Evolutionary conservation across 345 rosid genomes (phyloP).

Genomic region (Brassica carinata): DNA sequence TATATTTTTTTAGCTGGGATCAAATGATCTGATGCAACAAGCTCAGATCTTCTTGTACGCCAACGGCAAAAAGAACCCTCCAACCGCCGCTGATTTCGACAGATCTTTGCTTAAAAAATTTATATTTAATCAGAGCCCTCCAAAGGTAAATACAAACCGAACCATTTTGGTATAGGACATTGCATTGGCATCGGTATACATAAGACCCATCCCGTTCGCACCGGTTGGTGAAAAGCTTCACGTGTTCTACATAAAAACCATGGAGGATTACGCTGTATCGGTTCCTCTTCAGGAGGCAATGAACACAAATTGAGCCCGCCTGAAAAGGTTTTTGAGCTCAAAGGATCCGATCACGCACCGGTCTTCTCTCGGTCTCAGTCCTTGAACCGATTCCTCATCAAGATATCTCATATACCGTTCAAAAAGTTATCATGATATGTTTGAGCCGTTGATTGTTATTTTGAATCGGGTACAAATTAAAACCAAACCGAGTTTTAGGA

Average conservation of each 20-base stretch:
- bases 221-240: too few relatives aligned
- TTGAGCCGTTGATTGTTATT: not conserved
- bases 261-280: constrained; percentile 52
- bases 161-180: constrained; percentile 58
- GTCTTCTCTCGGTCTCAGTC: constrained; percentile 76
- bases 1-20: constrained; percentile 43
- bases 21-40: constrained; percentile 72
- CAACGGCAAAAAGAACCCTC: constrained; percentile 75
- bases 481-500: too few relatives aligned
- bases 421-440: constrained; percentile 32
- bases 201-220: too few relatives aligned
- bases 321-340: constrained; percentile 54
- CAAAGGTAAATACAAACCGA: constrained; percentile 57
- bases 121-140: constrained; percentile 80
- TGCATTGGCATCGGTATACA: constrained; percentile 64
- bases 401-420: constrained; percentile 49
- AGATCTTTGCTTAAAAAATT: constrained; percentile 70
- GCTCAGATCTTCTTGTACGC: constrained; percentile 79
- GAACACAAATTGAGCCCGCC: constrained; percentile 55
- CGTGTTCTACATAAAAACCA: constrained; percentile 59
- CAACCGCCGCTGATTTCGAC: constrained; percentile 87
- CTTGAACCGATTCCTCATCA: constrained; percentile 52
- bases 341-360: constrained; percentile 75
- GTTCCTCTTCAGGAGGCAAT: constrained; percentile 52
- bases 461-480: not conserved